Conservation (phyloP, 2,329 filamentous ascomycete species). For the Apiospora arundinis region DNA sequence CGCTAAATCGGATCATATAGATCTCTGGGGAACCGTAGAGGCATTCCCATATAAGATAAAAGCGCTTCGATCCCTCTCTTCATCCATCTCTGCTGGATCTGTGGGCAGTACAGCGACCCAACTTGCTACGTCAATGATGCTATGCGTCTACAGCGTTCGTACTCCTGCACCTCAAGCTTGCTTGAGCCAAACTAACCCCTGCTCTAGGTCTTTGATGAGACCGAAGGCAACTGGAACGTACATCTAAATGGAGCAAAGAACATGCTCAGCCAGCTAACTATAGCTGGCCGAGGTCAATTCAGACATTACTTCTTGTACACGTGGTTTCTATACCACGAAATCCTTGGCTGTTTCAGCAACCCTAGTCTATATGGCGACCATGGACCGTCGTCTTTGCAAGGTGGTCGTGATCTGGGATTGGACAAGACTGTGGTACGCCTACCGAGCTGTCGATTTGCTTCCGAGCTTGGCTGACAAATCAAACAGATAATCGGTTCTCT, state of each 20-base stretch:
- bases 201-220: constrained; percentile 54
- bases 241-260: constrained; percentile 52
- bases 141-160: constrained; percentile 54
- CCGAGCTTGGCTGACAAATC: not conserved
- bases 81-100: constrained; percentile 43
- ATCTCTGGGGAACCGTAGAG: constrained; percentile 9
- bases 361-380: constrained; percentile 37
- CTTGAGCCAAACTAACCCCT: not conserved
- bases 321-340: constrained; percentile 56
- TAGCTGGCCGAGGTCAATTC: constrained; percentile 36
- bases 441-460: not conserved
- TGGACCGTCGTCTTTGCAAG: constrained; percentile 36
- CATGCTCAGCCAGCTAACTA: constrained; percentile 39
- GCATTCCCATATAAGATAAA: constrained; percentile 40
- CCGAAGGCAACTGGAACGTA: constrained; percentile 52
- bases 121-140: constrained; percentile 56
- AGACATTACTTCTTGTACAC: constrained; percentile 48
- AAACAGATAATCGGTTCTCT: constrained; percentile 52
- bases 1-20: constrained; percentile 11
- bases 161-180: not conserved
- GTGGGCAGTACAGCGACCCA: constrained; percentile 44
- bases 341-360: constrained; percentile 51
- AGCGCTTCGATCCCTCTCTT: constrained; percentile 47
- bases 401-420: constrained; percentile 31
- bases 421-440: constrained; percentile 39